Evolutionary conservation across 108 stramenopile species (phyloP), one percentile per base, ranked within the genome.

Genomic region (Epithemia pelagica): DNA sequence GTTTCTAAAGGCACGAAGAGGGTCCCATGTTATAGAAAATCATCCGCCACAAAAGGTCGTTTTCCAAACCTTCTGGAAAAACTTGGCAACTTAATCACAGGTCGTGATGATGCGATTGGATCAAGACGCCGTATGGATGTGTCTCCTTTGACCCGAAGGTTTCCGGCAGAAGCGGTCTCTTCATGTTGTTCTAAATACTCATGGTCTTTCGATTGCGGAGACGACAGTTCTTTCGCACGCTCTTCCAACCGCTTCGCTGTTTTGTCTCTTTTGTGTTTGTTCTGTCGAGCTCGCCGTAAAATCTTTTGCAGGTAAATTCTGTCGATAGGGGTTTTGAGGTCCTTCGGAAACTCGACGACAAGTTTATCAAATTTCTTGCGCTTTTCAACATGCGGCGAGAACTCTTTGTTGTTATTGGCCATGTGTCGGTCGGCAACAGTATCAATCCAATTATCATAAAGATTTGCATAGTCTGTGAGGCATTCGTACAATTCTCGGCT

Each of bases 331-430:
- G 87, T 85, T 2, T 81, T 69, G 52, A 93, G 61, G 67, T 84
- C 76, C 26, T 71, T 74, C 0, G 92, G 92, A 58, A 93, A 93
- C 15, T 58, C 72, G 10, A 65, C 66, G 52, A 81, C 65, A 28
- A 93, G 33, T n/a, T 83, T 66, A 52, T 90, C 89, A 59, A 82
- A 93, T 62, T 89, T 93, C 21, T 77, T 83, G 59, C 77, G 79
- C 33, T 79, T 80, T 66, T 87, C 85, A 30, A 69, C 63, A 19
- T 67, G 74, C 2, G 71, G 46, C 53, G 82, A 74, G 67, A 83
- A 92, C 10, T 80, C 70, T 55, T 72, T 66, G 54, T 79, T 58
- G 25, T 54, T 30, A 20, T 75, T 75, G 8, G 70, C 62, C 1
- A 54, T 57, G 25, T 64, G 62, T 30, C 74, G 76, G 30, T 73